Conservation (phyloP, 371 early-diverging fungal genomes). For the Cokeromyces recurvatus region DNA sequence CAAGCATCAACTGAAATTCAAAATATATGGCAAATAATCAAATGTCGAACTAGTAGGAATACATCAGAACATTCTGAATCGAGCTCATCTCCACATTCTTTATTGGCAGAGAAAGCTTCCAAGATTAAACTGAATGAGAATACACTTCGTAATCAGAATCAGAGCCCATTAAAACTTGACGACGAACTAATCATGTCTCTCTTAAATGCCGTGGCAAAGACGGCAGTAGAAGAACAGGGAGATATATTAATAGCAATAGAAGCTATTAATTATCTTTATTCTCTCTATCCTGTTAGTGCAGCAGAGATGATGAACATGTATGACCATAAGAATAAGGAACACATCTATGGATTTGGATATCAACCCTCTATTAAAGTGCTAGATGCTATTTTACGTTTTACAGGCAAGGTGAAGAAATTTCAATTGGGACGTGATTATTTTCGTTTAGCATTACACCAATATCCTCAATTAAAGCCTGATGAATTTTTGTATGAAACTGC, state of each 20-base stretch:
- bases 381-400: constrained; percentile 28
- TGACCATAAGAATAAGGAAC: not conserved
- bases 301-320: constrained; percentile 10
- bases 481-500: constrained; percentile 2
- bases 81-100: too few relatives aligned
- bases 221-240: constrained; percentile 6
- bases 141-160: not conserved
- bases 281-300: constrained; percentile 15
- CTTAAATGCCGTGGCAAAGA: constrained; percentile 18
- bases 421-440: constrained; percentile 26
- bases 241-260: constrained; percentile 18
- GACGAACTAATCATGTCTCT: constrained; percentile 17
- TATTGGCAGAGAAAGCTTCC: constrained; percentile 12
- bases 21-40: constrained; percentile 2
- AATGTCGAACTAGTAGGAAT: not conserved
- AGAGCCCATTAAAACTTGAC: constrained; percentile 19
- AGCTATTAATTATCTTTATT: constrained; percentile 20
- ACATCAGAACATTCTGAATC: too few relatives aligned
- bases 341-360: constrained; percentile 11
- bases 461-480: constrained; percentile 22
- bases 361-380: constrained; percentile 18
- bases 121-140: constrained; percentile 6
- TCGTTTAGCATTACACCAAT: constrained; percentile 16
- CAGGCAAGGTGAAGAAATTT: constrained; percentile 17
- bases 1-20: too few relatives aligned